Conservation (phyloP, 495 filamentous ascomycete species). For the Hypoxylon fuscum region DNA sequence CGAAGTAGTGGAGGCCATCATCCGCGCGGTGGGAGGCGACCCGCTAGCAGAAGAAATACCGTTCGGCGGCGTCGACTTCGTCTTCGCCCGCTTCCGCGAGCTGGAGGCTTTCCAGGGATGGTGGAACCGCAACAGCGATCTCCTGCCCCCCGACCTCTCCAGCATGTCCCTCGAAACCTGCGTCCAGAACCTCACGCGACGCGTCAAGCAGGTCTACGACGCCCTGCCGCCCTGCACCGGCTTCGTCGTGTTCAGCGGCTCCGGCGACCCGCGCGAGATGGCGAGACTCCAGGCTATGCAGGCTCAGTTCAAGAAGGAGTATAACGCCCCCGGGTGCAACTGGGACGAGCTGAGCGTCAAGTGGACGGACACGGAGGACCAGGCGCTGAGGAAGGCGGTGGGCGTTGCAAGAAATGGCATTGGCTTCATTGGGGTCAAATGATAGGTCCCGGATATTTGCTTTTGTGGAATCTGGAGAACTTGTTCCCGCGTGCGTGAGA, state of each 20-base stretch:
- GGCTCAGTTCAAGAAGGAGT: constrained; percentile 77
- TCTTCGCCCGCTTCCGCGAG: constrained; percentile 87
- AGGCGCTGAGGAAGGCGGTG: constrained; percentile 76
- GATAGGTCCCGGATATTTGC: neutral
- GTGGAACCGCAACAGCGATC: constrained; percentile 71
- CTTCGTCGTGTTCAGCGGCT: constrained; percentile 88
- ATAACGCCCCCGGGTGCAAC: constrained; percentile 70
- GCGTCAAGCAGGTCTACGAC: constrained; percentile 76
- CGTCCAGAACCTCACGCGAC: constrained; percentile 55
- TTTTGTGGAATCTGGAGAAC: too few relatives aligned
- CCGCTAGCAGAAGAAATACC: constrained; percentile 68
- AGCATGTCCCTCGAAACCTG: constrained; percentile 61
- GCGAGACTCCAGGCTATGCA: constrained; percentile 77
- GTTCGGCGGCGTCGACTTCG: constrained; percentile 80
- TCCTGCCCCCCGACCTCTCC: constrained; percentile 32
- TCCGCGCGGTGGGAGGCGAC: constrained; percentile 74
- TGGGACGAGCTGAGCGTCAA: constrained; percentile 89
- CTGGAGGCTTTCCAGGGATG: constrained; percentile 84
- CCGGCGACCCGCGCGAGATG: constrained; percentile 85
- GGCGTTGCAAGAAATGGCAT: constrained; percentile 76
- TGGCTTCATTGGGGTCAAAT: constrained; percentile 84
- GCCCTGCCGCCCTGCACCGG: constrained; percentile 83
- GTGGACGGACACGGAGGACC: constrained; percentile 91
- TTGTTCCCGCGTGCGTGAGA: too few relatives aligned
- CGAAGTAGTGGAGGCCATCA: constrained; percentile 75